These are phyloP conservation scores for Saturnispora besseyi DNA, from an alignment of 805 yeast genomes.

Conservation along the genomic window DNA sequence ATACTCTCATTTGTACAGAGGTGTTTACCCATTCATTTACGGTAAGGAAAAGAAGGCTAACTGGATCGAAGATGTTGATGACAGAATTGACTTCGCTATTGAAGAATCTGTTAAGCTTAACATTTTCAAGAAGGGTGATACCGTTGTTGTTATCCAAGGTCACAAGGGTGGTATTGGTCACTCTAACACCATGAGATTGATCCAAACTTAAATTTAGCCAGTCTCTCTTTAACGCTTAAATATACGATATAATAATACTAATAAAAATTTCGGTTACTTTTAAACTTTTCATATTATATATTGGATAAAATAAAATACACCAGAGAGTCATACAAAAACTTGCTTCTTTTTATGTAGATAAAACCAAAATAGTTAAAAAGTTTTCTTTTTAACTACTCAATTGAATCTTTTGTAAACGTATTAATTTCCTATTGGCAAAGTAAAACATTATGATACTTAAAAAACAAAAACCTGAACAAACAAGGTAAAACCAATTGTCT, in stretches of 20 bases:
- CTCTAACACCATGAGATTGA: constrained; percentile 93
- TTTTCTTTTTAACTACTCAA: constrained; percentile 16
- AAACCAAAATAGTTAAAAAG: background rate
- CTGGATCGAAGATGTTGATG: constrained; percentile 97
- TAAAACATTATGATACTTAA: constrained; percentile 37
- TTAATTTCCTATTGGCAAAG: constrained; percentile 48
- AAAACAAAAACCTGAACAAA: constrained; percentile 36
- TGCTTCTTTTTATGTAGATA: background rate
- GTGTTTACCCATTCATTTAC: constrained; percentile 96
- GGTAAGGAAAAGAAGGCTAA: constrained; percentile 52
- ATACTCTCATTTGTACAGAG: constrained; percentile 93
- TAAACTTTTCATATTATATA: background rate
- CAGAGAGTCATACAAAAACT: too few relatives aligned
- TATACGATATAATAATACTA: background rate
- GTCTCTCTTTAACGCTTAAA: background rate
- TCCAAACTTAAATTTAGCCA: constrained; percentile 9
- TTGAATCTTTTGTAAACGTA: constrained; percentile 59
- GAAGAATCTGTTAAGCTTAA: constrained; percentile 81
- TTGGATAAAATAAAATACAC: background rate
- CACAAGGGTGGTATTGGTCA: constrained; percentile 98
- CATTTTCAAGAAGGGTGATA: constrained; percentile 77
- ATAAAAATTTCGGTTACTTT: background rate
- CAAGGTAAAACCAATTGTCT: constrained; percentile 54
- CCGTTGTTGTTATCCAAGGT: constrained; percentile 93
- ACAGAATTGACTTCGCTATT: constrained; percentile 88